Conservation (phyloP, 371 early-diverging fungal species). For the Basidiobolus meristosporus region DNA sequence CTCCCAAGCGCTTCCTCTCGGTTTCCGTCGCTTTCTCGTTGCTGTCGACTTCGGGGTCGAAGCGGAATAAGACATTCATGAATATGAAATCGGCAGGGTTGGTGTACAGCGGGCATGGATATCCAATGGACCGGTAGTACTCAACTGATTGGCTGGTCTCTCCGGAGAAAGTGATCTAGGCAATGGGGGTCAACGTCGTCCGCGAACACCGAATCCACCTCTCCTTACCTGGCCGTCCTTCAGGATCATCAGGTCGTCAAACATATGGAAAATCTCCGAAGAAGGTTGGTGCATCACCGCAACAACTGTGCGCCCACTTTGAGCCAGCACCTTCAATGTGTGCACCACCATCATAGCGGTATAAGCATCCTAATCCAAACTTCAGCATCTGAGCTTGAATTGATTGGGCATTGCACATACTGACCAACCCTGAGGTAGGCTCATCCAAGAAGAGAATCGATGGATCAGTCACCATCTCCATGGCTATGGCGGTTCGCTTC, state of each 20-base stretch:
- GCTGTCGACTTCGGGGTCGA: too few relatives aligned
- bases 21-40: too few relatives aligned
- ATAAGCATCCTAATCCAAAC: neutral
- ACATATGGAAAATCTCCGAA: slow-evolving; percentile 32
- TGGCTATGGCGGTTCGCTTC: slow-evolving; percentile 71
- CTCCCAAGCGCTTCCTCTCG: too few relatives aligned
- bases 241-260: slow-evolving; percentile 11
- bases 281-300: slow-evolving; percentile 41
- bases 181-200: neutral
- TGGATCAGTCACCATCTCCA: slow-evolving; percentile 77
- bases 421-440: slow-evolving; percentile 59
- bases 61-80: too few relatives aligned
- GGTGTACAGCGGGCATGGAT: slow-evolving; percentile 27
- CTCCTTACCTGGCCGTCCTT: neutral
- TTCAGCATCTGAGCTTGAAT: too few relatives aligned
- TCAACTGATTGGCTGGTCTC: slow-evolving; percentile 6
- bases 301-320: slow-evolving; percentile 19
- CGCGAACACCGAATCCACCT: neutral
- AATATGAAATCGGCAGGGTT: slow-evolving; percentile 56
- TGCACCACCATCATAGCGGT: neutral
- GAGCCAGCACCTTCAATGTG: neutral
- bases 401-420: too few relatives aligned
- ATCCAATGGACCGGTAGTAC: slow-evolving; percentile 23
- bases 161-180: neutral
- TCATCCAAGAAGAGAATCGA: slow-evolving; percentile 85